Evolutionary conservation across 495 filamentous ascomycete species (phyloP).

Genomic region (Schizothecium vesticola): DNA sequence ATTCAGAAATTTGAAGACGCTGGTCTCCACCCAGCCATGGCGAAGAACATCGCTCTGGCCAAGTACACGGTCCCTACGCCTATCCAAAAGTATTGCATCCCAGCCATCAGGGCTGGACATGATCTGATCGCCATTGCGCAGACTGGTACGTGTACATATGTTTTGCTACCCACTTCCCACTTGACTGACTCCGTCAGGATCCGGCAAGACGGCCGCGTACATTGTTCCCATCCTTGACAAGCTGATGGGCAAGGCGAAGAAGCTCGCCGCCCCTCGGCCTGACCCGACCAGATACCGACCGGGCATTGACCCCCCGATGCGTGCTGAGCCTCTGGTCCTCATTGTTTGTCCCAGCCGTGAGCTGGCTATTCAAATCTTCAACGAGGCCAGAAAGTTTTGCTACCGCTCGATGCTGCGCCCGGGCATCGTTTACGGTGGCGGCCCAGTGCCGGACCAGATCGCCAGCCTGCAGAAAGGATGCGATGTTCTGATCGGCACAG

Average conservation of each 20-base stretch:
- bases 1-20: constrained; percentile 64
- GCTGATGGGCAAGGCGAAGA: constrained; percentile 90
- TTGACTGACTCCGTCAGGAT: constrained; percentile 54
- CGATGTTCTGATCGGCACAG: constrained; percentile 82
- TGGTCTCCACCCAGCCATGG: constrained; percentile 79
- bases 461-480: constrained; percentile 75
- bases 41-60: constrained; percentile 67
- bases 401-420: constrained; percentile 94
- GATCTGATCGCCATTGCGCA: constrained; percentile 87
- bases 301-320: constrained; percentile 45
- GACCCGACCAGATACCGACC: constrained; percentile 37
- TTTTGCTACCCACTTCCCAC: background rate
- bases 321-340: constrained; percentile 80
- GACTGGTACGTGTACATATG: constrained; percentile 62
- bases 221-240: constrained; percentile 83
- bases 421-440: constrained; percentile 85
- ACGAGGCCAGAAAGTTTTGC: constrained; percentile 83
- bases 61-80: constrained; percentile 65
- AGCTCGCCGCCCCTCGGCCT: constrained; percentile 71
- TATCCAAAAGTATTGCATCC: constrained; percentile 79
- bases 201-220: constrained; percentile 93
- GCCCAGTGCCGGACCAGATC: constrained; percentile 58
- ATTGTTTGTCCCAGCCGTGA: constrained; percentile 85
- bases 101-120: constrained; percentile 62
- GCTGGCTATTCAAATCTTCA: constrained; percentile 88